phyloP scores from a whole-genome alignment of 495 filamentous ascomycete genomes.

The Aspergillus funiculosus region DNA sequence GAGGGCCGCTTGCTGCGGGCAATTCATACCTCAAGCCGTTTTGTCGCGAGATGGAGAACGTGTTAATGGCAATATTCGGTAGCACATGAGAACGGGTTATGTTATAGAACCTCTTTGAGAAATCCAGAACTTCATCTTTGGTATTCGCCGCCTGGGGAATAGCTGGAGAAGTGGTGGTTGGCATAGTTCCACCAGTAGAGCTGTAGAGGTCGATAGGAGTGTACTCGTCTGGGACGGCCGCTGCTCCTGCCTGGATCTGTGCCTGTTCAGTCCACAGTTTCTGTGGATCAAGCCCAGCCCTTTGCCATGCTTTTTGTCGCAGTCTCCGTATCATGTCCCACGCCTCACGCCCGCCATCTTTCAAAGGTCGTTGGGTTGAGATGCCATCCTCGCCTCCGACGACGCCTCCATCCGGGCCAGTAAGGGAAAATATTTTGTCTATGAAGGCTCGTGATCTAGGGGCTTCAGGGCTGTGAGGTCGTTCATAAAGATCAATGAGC shows the following conservation, averaged over 20 bases:
- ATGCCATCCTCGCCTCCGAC: conserved; percentile 47
- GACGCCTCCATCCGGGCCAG: conserved; percentile 47
- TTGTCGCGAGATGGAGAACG: conserved; percentile 17
- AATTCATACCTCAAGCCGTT: conserved; percentile 29
- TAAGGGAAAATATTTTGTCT: conserved; percentile 48
- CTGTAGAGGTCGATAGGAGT: conserved; percentile 13
- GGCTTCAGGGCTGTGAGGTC: conserved; percentile 45
- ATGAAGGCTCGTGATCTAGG: conserved; percentile 44
- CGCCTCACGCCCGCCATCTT: conserved; percentile 50
- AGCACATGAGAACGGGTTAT: conserved; percentile 35
- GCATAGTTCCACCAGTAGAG: background rate
- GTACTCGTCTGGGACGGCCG: conserved; percentile 23
- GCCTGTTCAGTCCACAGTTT: conserved; percentile 46
- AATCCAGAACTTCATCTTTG: conserved; percentile 26
- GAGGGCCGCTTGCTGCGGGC: no score
- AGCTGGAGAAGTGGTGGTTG: conserved; percentile 1
- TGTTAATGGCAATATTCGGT: conserved; percentile 13
- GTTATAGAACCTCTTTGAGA: conserved; percentile 36
- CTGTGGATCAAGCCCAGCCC: conserved; percentile 41
- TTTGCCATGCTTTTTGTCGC: conserved; percentile 48
- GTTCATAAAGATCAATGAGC: conserved; percentile 51
- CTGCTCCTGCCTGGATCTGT: conserved; percentile 36
- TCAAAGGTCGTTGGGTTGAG: conserved; percentile 41
- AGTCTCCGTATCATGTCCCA: conserved; percentile 51
- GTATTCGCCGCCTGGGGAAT: conserved; percentile 3